Evolutionary conservation across 2,329 filamentous ascomycete genomes (phyloP).

Genomic region (Aspergillus latus): DNA sequence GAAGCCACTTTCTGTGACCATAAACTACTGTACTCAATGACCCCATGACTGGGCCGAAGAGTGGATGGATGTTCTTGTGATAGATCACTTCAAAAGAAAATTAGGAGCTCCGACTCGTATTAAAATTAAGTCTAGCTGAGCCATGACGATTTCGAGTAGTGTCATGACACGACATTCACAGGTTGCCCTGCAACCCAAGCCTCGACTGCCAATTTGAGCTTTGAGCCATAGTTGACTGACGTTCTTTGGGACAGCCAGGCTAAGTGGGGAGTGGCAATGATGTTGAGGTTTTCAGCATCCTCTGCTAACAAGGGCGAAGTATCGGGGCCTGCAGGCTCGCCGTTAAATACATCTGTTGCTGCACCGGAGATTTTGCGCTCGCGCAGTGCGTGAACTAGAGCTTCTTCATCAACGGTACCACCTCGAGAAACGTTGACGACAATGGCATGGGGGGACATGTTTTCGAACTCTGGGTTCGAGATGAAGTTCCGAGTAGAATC

Average conservation of each 20-base stretch:
- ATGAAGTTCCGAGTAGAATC: conserved; percentile 37
- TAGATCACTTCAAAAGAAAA: not conserved
- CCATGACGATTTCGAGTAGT: not conserved
- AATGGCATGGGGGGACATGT: conserved; percentile 48
- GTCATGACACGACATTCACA: conserved; percentile 22
- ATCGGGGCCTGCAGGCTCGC: conserved; percentile 48
- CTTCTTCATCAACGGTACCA: conserved; percentile 53
- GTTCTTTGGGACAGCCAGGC: conserved; percentile 55
- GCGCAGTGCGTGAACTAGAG: conserved; percentile 47
- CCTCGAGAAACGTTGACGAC: conserved; percentile 53
- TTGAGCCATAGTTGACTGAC: conserved; percentile 46
- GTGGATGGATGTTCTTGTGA: too few species aligned
- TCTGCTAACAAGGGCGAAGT: conserved; percentile 46
- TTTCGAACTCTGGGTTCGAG: conserved; percentile 41
- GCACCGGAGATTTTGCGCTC: conserved; percentile 50
- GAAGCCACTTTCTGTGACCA: not conserved
- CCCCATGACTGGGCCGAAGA: too few species aligned
- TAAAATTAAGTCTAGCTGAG: not conserved
- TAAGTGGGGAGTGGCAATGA: conserved; percentile 54
- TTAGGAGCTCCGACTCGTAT: not conserved
- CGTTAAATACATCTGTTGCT: conserved; percentile 52
- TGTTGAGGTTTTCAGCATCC: conserved; percentile 49
- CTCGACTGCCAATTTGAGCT: conserved; percentile 51
- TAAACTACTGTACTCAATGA: too few species aligned
- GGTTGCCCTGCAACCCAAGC: conserved; percentile 40